phyloP scores from a whole-genome alignment of 225 moss, liverwort and hornwort genomes.

The Marchantia paleacea region DNA sequence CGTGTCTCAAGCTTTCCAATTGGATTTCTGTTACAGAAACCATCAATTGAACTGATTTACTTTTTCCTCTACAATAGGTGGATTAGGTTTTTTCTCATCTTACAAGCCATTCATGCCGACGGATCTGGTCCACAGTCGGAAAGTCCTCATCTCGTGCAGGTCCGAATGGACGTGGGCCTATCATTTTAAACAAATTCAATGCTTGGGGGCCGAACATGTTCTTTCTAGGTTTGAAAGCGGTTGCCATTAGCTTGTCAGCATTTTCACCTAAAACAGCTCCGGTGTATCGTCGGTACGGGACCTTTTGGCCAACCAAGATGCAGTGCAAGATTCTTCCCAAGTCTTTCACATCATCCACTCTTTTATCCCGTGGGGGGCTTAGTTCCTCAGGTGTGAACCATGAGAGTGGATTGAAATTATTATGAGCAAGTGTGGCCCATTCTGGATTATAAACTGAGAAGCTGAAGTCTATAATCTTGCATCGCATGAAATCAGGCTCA shows the following conservation, averaged over 20 bases:
- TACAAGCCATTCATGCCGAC: slow-evolving; percentile 13
- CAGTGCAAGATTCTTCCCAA: not conserved
- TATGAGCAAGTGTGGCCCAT: not conserved
- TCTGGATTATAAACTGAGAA: not conserved
- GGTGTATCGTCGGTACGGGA: not conserved
- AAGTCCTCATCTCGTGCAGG: not conserved
- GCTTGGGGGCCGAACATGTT: not conserved
- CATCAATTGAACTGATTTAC: no score
- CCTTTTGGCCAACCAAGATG: not conserved
- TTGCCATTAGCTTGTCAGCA: not conserved
- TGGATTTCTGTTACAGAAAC: no score
- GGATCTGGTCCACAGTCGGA: not conserved
- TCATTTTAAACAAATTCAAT: not conserved
- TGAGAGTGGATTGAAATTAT: not conserved
- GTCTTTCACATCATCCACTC: not conserved
- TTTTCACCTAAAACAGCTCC: no score
- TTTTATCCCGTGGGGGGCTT: not conserved
- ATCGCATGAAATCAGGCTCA: not conserved
- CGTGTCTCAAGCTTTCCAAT: no score
- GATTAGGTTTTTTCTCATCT: not conserved
- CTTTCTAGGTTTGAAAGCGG: not conserved
- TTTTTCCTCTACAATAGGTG: no score
- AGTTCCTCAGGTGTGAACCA: slow-evolving; percentile 5
- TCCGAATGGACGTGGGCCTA: not conserved
- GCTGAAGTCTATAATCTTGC: slow-evolving; percentile 13